Evolutionary conservation across 1,284 basidiomycete genomes (phyloP).

Genomic region (Pascua sp.): DNA sequence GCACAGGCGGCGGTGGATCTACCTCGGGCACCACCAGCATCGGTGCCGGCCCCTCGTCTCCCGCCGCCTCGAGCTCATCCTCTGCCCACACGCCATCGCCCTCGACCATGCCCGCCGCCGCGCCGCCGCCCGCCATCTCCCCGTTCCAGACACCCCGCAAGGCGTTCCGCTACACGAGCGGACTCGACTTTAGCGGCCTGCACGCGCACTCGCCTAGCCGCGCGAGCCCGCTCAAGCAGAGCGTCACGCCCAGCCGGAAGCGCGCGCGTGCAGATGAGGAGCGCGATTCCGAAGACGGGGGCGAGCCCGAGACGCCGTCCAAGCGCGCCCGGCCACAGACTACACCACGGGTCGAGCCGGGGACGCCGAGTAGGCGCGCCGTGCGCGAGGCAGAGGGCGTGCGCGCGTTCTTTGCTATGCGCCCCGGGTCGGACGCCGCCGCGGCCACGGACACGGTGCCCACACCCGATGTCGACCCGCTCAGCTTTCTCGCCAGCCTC

Average conservation of each 20-base stretch:
- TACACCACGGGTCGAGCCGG: too few species aligned
- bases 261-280: background rate
- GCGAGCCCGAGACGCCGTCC: background rate
- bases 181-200: slow-evolving; percentile 28
- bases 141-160: slow-evolving; percentile 38
- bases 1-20: too few species aligned
- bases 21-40: background rate
- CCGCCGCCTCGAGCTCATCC: too few species aligned
- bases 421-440: slow-evolving; percentile 22
- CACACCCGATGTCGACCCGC: background rate
- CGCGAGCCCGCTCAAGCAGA: slow-evolving; percentile 28
- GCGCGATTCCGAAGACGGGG: background rate
- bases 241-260: slow-evolving; percentile 19
- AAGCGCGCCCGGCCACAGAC: background rate
- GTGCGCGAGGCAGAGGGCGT: slow-evolving; percentile 19
- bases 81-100: too few species aligned
- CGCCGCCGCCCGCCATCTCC: too few species aligned
- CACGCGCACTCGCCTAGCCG: slow-evolving; percentile 16
- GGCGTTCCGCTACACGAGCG: slow-evolving; percentile 31
- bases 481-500: background rate
- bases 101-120: too few species aligned
- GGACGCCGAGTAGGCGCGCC: too few species aligned
- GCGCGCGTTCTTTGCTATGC: slow-evolving; percentile 38
- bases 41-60: too few species aligned
- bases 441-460: slow-evolving; percentile 7